Evolutionary conservation across 768 basidiomycete species (phyloP), one percentile per base, ranked within the genome.

Genomic region (Collybia sordida): DNA sequence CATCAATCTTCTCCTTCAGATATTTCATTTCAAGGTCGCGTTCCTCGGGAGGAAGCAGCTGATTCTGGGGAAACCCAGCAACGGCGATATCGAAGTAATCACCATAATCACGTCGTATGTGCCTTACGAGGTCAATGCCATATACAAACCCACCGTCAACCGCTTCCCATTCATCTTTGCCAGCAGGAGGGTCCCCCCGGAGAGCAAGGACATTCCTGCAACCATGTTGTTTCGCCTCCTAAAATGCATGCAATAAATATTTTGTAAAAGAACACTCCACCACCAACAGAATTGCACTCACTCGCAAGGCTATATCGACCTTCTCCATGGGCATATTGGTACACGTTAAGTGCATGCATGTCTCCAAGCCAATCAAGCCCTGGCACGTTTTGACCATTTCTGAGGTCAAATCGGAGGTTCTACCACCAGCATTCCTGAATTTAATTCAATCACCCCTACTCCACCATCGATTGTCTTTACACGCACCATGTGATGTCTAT

Each of bases 241-340:
- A 61, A 45, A 38, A 40, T 50, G 34, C 23, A 46, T 9, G 9
- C 9, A 4, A 27, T 4, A 27, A 9, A 27, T 27, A 27, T 27
- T 27, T 27, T 27, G 25, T 27, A 14, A 31, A 55, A 51, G 34
- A 40, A 45, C 17, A 40, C 48, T 31, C 19, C n/a, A 23, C 52
- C 45, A 42, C n/a, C 21, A 50, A 34, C 22, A 7, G 50, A 49
- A 7, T 12, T 50, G 19, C 11, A 73, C 89, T 57, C 61, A 98
- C 96, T 65, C 78, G 71, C 39, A 99, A 72, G 25, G 96, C 94
- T 60, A 86, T 83, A 70, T 97, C 94, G 18, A 99, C 88, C 65
- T 98, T 98, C 66, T 90, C 87, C 62, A 79, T 78, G n/a, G 93
- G 93, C 93, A 99, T 97, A 71, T 96, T 97, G 43, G 97, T 98